Evolutionary conservation across 2,329 filamentous ascomycete species (phyloP), one percentile per base, ranked within the genome.

Genomic region (Penicillium paneum): DNA sequence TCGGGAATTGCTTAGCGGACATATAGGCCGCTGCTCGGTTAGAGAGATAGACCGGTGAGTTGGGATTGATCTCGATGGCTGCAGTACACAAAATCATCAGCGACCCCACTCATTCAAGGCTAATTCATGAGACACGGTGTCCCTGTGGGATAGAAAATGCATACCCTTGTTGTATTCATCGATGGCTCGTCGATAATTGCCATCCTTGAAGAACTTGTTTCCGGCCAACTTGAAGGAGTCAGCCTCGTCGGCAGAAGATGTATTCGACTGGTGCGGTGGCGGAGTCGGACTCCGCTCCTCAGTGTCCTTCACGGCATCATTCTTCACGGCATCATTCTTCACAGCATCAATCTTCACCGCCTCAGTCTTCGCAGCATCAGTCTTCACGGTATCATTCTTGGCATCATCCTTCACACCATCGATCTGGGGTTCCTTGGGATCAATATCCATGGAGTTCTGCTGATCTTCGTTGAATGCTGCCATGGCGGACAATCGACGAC

Each of bases 171-270:
- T 90, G 74, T 97, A 99, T 74, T 97, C 91, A 64, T 89, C 83
- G 71, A 97, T 92, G 24, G 94, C 93, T 70, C 89, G 88, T 57
- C 81, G 78, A 73, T 93, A 99, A 68, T 97, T 90, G 71, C 88
- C 90, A 60, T 92, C 90, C 79, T 97, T 97, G 83, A 97, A 99
- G 70, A 90, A 93, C 69, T 94, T 94, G 78, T 99, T 99, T 55
- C 94, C 94, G 2, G 90, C 85, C 65, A 89, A 84, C 80, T 99
- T 99, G 83, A 88, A 96, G 12, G 85, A 81, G 76, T 99, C 94
- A 26, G 93, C 91, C 70, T 97, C 90, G 50, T 93, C 89, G 39
- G 65, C 73, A 59, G 77, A 76, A 17, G 79, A 76, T 65, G 58
- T 55, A 42, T 75, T 81, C 40, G 79, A 62, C 73, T 78, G 65